Evolutionary conservation across 2,329 filamentous ascomycete genomes (phyloP), one percentile per base, ranked within the genome.

Genomic region (Westerdykella sp.): DNA sequence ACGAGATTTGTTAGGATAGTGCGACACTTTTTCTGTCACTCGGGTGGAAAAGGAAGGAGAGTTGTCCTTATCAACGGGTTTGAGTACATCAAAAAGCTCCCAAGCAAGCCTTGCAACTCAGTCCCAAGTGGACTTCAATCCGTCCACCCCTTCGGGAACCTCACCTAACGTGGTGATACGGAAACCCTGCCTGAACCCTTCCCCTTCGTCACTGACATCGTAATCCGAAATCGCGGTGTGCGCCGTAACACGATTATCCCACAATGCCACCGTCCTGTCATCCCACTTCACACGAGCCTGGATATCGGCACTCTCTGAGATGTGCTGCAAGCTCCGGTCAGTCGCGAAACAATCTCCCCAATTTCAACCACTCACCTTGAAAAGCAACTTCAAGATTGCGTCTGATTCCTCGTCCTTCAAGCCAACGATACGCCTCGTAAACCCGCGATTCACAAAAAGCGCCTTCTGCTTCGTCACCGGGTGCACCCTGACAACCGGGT

Each of bases 381-480:
- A 87, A n/a, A 88, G 66, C 69, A 87, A 85, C 57, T 85, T 84
- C 46, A 88, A 72, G 10, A 88, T 72, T 18, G 74, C 73, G 49
- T 91, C 87, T 1, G 81, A 86, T 34, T 43, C 21, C 25, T 43
- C 86, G 60, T 86, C 84, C 68, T 93, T 93, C 56, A 84, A 76
- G 5, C 86, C 86, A 2, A 89, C 78, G 41, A 93, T 90, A 14
- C 81, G 74, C 40, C 86, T 80, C 4, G 85, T 91, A 68, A 91
- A 93, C 58, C 89, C 84, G 3, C 82, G 82, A 62, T 91, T 93
- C 23, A 93, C 78, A 51, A 79, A 93, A 10, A 93, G 69, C 0
- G 83, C 82, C 71, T 91, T 94, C 65, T 91, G 84, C 12, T 85
- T 84, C 0, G 87, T 93, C 9, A 66, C 67, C 0, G 87, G 86